Evolutionary conservation across 1,284 basidiomycete genomes (phyloP).

Genomic region (Cystobasidium slooffiae): DNA sequence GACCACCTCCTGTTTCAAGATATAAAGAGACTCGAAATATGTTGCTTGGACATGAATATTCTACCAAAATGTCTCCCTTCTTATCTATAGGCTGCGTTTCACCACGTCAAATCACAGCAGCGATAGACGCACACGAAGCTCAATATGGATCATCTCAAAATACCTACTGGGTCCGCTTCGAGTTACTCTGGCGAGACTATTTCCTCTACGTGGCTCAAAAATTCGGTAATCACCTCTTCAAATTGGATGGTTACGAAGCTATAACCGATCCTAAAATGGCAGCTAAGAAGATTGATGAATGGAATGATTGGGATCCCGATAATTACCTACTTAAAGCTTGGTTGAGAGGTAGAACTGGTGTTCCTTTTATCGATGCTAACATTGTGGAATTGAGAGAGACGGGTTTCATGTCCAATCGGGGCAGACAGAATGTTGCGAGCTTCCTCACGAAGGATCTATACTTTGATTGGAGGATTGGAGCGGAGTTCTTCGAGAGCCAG

Average conservation of each 20-base stretch:
- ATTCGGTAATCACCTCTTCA: constrained; percentile 59
- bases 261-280: constrained; percentile 59
- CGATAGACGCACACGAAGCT: constrained; percentile 57
- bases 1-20: constrained; percentile 56
- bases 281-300: constrained; percentile 54
- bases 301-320: constrained; percentile 50
- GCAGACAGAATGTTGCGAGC: constrained; percentile 64
- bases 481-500: constrained; percentile 63
- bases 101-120: constrained; percentile 59
- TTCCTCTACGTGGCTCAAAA: constrained; percentile 61
- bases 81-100: constrained; percentile 62
- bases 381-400: constrained; percentile 62
- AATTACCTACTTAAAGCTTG: constrained; percentile 57
- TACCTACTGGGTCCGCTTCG: constrained; percentile 62
- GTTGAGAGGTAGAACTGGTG: constrained; percentile 62
- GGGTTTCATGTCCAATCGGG: constrained; percentile 63
- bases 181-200: constrained; percentile 65
- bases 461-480: constrained; percentile 65
- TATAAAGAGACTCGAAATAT: constrained; percentile 66
- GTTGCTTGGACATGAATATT: constrained; percentile 62
- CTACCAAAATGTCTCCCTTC: constrained; percentile 64
- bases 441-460: constrained; percentile 63
- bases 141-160: constrained; percentile 57
- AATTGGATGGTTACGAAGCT: constrained; percentile 60
- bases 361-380: constrained; percentile 65